phyloP scores from a whole-genome alignment of 2,329 filamentous ascomycete genomes.

The Eutypella sp. region DNA sequence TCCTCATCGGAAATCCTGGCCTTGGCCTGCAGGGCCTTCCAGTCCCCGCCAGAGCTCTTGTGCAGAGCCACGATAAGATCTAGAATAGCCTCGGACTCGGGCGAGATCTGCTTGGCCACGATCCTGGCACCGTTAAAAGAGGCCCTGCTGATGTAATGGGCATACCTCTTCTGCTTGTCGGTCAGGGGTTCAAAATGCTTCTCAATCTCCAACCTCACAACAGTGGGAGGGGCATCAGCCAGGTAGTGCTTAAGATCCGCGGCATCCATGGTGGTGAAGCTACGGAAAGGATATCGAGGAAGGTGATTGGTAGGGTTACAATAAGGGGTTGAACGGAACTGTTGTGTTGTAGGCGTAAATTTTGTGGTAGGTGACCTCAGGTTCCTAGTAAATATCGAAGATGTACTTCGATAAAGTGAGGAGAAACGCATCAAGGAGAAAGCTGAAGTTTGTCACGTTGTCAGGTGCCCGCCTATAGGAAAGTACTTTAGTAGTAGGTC shows the following conservation, averaged over 20 bases:
- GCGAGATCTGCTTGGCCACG: constrained; percentile 74
- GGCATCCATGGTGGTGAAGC: constrained; percentile 50
- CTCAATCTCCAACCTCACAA: constrained; percentile 85
- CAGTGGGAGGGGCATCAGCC: constrained; percentile 82
- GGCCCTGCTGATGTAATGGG: constrained; percentile 81
- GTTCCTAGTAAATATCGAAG: constrained; percentile 1
- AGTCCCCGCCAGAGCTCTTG: constrained; percentile 62
- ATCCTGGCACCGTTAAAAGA: constrained; percentile 73
- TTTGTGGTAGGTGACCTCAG: constrained; percentile 4
- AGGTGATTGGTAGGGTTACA: not conserved
- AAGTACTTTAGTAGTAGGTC: too few species aligned
- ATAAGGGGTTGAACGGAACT: constrained; percentile 2
- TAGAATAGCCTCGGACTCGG: constrained; percentile 75
- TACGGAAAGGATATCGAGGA: not conserved
- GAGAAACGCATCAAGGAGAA: constrained; percentile 1
- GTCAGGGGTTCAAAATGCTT: constrained; percentile 80
- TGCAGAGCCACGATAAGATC: constrained; percentile 74
- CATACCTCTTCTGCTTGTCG: constrained; percentile 80
- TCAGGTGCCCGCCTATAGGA: not conserved
- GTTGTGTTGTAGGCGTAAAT: constrained; percentile 1
- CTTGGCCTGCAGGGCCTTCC: constrained; percentile 61
- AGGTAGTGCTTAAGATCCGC: constrained; percentile 70
- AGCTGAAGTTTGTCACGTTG: too few species aligned
- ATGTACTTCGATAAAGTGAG: constrained; percentile 1
- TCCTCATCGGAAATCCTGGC: constrained; percentile 60